Evolutionary conservation across 805 yeast genomes (phyloP), one percentile per base, ranked within the genome.

Genomic region (Candida hungchunana): DNA sequence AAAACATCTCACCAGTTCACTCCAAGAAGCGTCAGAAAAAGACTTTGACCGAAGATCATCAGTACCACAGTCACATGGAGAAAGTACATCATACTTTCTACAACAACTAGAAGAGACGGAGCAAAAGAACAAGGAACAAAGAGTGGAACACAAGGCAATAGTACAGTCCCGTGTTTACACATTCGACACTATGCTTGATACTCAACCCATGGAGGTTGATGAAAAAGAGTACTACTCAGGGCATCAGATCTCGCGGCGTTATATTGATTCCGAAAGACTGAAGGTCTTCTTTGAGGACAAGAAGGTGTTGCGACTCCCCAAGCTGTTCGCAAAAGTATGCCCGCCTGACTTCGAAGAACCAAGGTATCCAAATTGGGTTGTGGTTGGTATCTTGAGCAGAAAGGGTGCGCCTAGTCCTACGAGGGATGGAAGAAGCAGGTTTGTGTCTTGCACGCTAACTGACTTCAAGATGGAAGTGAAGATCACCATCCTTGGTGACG

Each of bases 291-390:
- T 86, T 7, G 44, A 56, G 11, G 73, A 71, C 12, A 70, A 73
- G 41, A 77, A 79, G 45, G 54, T 80, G 1, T 58, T 84, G 30
- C 63, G 82, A 26, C 55, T 85, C 3, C 71, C 72, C 8, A 76
- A 78, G 45, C 55, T 82, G 3, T 67, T 75, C 46, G 81, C 86
- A 2, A 77, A 79, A 44, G 77, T 88, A 1, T 46, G 56, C 19
- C 81, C 93, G 2, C 93, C 95, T 0, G 64, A 73, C 15, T 88
- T 73, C 51, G 54, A 60, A 6, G 82, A 82, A 31, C 95, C 96
- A 0, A 60, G 62, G 22, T 79, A 80, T 49, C 60, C 81, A 4
- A 88, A 89, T 53, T 88, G 87, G 82, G 79, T 80, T n/a, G 71
- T 79, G 2, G 50, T 81, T n/a, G 97, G 95, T 1, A 66, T 84